Evolutionary conservation across 345 rosid species (phyloP).

Genomic region (Diplotaxis tenuifolia): DNA sequence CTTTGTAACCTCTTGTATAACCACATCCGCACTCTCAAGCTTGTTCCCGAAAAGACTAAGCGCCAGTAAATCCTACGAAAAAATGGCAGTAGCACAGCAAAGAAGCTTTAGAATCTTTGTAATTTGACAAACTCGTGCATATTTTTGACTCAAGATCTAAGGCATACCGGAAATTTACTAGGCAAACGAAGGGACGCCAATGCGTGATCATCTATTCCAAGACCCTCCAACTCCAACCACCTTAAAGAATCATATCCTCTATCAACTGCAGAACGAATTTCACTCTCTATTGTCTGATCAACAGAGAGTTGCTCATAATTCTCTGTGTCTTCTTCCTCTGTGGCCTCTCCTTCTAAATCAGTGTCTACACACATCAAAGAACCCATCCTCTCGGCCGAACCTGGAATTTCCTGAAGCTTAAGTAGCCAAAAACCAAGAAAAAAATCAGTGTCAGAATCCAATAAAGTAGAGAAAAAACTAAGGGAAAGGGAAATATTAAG

Average conservation of each 20-base stretch:
- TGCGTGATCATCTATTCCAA: conserved; percentile 54
- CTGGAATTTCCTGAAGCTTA: conserved; percentile 81
- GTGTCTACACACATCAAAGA: conserved; percentile 78
- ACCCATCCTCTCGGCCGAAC: conserved; percentile 94
- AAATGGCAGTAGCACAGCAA: conserved; percentile 3
- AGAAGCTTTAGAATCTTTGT: conserved; percentile 17
- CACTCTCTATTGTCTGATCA: conserved; percentile 50
- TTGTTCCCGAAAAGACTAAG: conserved; percentile 81
- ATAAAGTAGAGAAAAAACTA: background rate
- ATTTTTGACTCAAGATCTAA: background rate
- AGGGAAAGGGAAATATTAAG: background rate
- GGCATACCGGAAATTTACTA: conserved; percentile 58
- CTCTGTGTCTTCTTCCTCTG: conserved; percentile 29
- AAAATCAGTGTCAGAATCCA: background rate
- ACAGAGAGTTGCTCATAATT: conserved; percentile 38
- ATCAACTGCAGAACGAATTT: conserved; percentile 49
- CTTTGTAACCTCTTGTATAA: conserved; percentile 60
- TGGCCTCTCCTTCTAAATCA: conserved; percentile 33
- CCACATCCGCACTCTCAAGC: conserved; percentile 50
- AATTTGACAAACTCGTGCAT: background rate
- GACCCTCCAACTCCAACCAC: conserved; percentile 93
- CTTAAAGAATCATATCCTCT: conserved; percentile 47
- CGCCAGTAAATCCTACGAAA: conserved; percentile 68
- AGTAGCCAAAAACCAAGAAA: conserved; percentile 22
- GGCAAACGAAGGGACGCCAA: conserved; percentile 59